Base-by-base conservation (phyloP, 106 monocot genomes). In the Phalaenopsis equestris region DNA sequence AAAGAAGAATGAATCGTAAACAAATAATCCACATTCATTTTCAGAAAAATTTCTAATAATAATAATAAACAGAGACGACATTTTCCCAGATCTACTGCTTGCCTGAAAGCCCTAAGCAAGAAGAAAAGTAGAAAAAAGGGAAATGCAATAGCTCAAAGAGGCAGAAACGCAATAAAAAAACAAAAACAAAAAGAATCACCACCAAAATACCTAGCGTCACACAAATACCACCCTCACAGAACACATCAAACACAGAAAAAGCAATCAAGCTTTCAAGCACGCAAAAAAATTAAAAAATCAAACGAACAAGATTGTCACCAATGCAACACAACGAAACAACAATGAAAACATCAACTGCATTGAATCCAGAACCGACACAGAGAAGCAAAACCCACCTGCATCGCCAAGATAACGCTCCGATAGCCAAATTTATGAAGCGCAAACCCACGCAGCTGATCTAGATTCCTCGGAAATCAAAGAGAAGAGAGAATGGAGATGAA, bases 291-390 rank as follows among this genome's bases (percentile, higher is more conserved):
- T 18, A 24, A 21, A 18, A 48, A 30, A 47, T 41, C 47, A 75
- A 48, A 73, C 9, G 19, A 45, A 74, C 5, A 19, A 21, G 41
- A 52, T 76, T 49, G 3, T 12, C 7, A 76, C 24, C 24, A 1
- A 19, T 48, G 36, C 11, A 49, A 36, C 6, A 45, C 43, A 74
- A 42, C 18, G 0, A 74, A 7, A 45, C 18, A 3, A 19, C 41
- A 74, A 76, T 1, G 19, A 76, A 49, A 76, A 21, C 30, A 52
- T 49, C 49, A 11, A 76, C 76, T 76, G 4, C 48, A 76, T 76
- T 11, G 30, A 76, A 48, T 76, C 76, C 76, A 42, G 76, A 76
- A 49, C 17, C 46, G 16, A 76, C 12, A 42, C 19, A 76, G 47
- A 49, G 6, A 76, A 23, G 42, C 23, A 21, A 24, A 47, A 6